phyloP scores from a whole-genome alignment of 2,329 filamentous ascomycete genomes.

The Talaromyces atroroseus region DNA sequence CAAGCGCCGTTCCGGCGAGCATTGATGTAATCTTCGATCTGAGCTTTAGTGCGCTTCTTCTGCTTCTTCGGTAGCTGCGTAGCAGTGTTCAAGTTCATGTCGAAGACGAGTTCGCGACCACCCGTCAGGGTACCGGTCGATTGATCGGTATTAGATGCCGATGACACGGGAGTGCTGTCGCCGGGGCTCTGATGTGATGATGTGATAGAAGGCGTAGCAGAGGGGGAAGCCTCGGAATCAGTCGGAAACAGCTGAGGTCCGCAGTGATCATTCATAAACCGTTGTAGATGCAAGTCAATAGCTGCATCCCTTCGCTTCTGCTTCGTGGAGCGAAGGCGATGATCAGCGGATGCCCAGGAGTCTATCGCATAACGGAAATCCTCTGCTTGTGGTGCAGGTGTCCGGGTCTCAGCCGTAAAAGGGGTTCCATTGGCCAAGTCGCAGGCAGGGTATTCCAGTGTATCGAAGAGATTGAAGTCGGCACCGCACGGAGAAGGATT shows the following conservation, averaged over 20 bases:
- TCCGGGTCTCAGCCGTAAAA: neutral
- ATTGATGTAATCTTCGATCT: constrained; percentile 41
- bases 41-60: constrained; percentile 36
- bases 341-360: constrained; percentile 28
- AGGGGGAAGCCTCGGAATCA: constrained; percentile 29
- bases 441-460: neutral
- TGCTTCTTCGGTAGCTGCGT: constrained; percentile 39
- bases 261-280: constrained; percentile 25
- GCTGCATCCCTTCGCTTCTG: constrained; percentile 39
- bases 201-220: constrained; percentile 24
- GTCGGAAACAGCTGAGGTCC: constrained; percentile 23
- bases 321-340: constrained; percentile 30
- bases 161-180: constrained; percentile 16
- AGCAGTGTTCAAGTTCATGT: constrained; percentile 40
- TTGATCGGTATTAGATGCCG: constrained; percentile 1
- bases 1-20: constrained; percentile 39
- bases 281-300: constrained; percentile 37
- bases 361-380: constrained; percentile 18
- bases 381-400: constrained; percentile 1
- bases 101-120: constrained; percentile 35
- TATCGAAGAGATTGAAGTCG: neutral
- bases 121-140: constrained; percentile 18
- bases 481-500: neutral
- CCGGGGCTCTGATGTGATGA: constrained; percentile 18
- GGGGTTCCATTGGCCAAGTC: neutral